These are phyloP conservation scores for Tetradesmus lagerheimii DNA, from an alignment of 139 green algal species.

Conservation along the genomic window DNA sequence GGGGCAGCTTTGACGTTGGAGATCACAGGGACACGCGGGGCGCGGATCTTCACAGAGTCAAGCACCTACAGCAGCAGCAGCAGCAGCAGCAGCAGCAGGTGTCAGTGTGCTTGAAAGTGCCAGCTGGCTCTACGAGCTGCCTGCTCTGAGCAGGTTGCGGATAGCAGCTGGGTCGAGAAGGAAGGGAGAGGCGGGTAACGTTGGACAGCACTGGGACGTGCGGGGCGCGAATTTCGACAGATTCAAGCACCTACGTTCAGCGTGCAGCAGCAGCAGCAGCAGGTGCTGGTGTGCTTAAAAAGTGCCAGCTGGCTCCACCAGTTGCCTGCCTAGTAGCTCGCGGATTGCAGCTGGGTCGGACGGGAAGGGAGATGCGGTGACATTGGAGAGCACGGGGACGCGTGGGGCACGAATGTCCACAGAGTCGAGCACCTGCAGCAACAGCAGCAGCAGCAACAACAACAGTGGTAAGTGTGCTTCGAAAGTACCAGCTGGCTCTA, in stretches of 20 bases:
- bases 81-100: not conserved
- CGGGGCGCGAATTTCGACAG: constrained; percentile 76
- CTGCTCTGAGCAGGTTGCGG: constrained; percentile 72
- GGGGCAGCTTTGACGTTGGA: constrained; percentile 90
- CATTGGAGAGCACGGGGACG: constrained; percentile 92
- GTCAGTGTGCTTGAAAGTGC: constrained; percentile 65
- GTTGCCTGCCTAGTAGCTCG: constrained; percentile 82
- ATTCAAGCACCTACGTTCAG: not conserved
- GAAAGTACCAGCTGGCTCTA: constrained; percentile 71
- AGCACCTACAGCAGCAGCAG: not conserved
- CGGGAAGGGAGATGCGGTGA: constrained; percentile 84
- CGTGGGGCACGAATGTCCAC: constrained; percentile 78
- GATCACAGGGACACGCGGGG: constrained; percentile 85
- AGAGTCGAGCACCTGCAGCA: constrained; percentile 48
- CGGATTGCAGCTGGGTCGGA: constrained; percentile 61
- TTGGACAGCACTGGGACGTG: constrained; percentile 90
- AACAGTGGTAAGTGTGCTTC: too few species aligned
- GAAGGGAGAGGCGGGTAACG: constrained; percentile 87
- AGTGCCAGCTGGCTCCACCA: constrained; percentile 58
- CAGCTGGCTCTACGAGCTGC: constrained; percentile 74
- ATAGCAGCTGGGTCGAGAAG: constrained; percentile 61
- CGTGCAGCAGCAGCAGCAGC: not conserved
- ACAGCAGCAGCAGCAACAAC: not conserved
- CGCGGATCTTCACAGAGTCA: constrained; percentile 65
- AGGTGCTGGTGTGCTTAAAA: constrained; percentile 65